These are phyloP conservation scores for Botrytis aclada DNA, from an alignment of 2,329 filamentous ascomycete genomes.

Conservation along the genomic window DNA sequence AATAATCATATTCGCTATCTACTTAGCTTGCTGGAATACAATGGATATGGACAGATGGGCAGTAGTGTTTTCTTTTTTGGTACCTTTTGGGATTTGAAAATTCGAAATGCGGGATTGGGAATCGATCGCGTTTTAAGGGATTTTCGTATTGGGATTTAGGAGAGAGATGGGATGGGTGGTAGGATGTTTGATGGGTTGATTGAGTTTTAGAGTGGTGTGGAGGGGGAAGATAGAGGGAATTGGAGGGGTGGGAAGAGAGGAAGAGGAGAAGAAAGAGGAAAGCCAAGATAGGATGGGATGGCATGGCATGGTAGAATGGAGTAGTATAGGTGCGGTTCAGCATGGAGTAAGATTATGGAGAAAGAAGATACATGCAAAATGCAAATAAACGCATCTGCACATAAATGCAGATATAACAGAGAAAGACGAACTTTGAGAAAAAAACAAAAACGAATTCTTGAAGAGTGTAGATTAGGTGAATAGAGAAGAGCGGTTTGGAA, in stretches of 20 bases:
- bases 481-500: too few relatives aligned
- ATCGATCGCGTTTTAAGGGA: not conserved
- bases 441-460: not conserved
- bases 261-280: not conserved
- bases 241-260: not conserved
- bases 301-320: too few relatives aligned
- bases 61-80: not conserved
- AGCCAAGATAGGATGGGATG: not conserved
- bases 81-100: constrained; percentile 7
- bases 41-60: constrained; percentile 16
- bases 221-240: not conserved
- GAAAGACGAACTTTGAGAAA: not conserved
- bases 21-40: not conserved
- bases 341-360: not conserved
- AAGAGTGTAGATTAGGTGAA: not conserved
- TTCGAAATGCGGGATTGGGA: constrained; percentile 1
- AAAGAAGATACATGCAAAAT: not conserved
- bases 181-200: not conserved
- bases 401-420: not conserved
- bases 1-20: constrained; percentile 20
- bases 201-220: not conserved
- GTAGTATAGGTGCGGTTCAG: not conserved
- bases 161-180: not conserved
- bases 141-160: not conserved
- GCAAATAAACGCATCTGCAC: not conserved